Evolutionary conservation across 352 stramenopile species (phyloP), one percentile per base, ranked within the genome.

Genomic region (Pythium insidiosum): DNA sequence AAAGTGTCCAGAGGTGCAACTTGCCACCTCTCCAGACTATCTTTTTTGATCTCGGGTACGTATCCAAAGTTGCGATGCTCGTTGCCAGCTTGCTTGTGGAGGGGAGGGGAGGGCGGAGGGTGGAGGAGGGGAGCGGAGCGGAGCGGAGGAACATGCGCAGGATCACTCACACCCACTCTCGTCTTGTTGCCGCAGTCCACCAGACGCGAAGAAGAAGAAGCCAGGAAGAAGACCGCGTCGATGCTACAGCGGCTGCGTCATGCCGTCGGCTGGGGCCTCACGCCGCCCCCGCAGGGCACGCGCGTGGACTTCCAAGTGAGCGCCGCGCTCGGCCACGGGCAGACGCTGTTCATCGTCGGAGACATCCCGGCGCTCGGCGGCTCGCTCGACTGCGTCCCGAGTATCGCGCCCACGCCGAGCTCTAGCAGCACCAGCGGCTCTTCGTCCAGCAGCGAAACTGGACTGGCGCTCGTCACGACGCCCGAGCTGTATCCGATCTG

Each of bases 401-500:
- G 76, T 42, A 58, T 66, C 5, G 39, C 51, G 30, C 48, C 36
- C 25, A 44, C 39, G 2, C 23, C 45, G 15, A 22, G 39, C 22
- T 16, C 38, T 33, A 43, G 48, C 43, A 35, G 25, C 16, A 68
- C 54, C 41, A 53, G 46, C 10, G 48, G 38, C 15, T 55, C 59
- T 12, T 56, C 61, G n/a, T 47, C 63, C 1, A 66, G 48, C 11
- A 25, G 56, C 5, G 65, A 88, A 23, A 43, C 49, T 21, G 74
- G 75, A 0, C 63, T 92, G n/a, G 73, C 75, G 30, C 58, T 95
- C 21, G 79, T 95, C 11, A 95, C 83, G 1, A 95, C 80, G 28
- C 80, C 80, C 15, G 80, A 95, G 22, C 56, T 92, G 57, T 92
- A 84, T 52, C 83, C 83, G 21, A 84, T 92, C 36, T 95, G 83